These are phyloP conservation scores for Paspalum vaginatum DNA, from an alignment of 176 grass and related monocot species.

Conservation along the genomic window DNA sequence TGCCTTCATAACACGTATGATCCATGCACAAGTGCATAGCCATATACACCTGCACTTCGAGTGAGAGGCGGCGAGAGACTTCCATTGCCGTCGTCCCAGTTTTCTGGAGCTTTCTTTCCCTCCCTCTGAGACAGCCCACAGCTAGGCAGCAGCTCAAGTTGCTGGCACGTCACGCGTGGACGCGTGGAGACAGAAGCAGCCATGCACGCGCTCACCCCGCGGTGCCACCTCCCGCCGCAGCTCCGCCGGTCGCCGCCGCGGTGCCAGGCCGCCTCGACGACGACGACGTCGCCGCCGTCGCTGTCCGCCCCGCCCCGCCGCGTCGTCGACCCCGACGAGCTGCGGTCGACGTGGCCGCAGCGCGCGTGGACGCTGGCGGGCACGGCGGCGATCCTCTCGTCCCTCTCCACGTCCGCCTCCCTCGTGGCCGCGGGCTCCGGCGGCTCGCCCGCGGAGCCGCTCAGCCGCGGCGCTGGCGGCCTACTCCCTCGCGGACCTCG, in stretches of 20 bases:
- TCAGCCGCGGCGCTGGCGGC: slow-evolving; percentile 44
- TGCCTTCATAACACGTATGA: neutral
- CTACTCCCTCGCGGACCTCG: slow-evolving; percentile 81
- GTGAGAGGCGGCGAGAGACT: slow-evolving; percentile 2
- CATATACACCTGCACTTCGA: slow-evolving; percentile 8
- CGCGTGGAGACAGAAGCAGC: neutral
- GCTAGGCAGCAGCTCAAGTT: neutral
- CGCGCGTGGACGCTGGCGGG: slow-evolving; percentile 72
- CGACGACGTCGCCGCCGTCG: neutral
- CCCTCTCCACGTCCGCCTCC: slow-evolving; percentile 63
- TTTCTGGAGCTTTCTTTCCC: neutral
- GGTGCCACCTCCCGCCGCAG: slow-evolving; percentile 36
- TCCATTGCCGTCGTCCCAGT: neutral
- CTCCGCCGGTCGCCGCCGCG: slow-evolving; percentile 14
- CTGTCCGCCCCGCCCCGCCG: slow-evolving; percentile 15
- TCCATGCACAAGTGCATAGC: neutral
- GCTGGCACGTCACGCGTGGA: neutral
- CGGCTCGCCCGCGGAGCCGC: slow-evolving; percentile 36
- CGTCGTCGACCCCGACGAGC: slow-evolving; percentile 45
- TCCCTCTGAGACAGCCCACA: neutral
- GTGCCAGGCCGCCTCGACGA: slow-evolving; percentile 50
- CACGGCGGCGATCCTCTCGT: slow-evolving; percentile 61
- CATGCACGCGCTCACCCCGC: slow-evolving; percentile 61
- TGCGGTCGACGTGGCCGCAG: slow-evolving; percentile 84
- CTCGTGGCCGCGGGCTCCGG: slow-evolving; percentile 26